phyloP scores from a whole-genome alignment of 2,329 filamentous ascomycete genomes.

The Cladophialophora bantiana region DNA sequence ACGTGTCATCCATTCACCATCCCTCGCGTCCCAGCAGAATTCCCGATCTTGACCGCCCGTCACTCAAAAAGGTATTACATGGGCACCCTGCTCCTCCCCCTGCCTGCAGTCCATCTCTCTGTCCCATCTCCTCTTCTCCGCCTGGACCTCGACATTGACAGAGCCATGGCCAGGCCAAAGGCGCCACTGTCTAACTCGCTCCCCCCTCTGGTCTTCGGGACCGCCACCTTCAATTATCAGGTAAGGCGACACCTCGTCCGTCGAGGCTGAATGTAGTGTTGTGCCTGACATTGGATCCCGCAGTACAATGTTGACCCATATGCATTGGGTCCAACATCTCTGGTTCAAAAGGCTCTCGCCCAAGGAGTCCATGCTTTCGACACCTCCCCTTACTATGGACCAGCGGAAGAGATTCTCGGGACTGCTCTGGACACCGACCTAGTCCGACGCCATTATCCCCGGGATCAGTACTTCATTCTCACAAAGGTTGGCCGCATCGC shows the following conservation, averaged over 20 bases:
- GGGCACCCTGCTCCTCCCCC: not conserved
- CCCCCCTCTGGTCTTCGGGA: constrained; percentile 57
- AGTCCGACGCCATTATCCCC: constrained; percentile 59
- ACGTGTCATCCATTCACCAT: not conserved
- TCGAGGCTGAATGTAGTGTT: constrained; percentile 47
- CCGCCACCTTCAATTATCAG: constrained; percentile 58
- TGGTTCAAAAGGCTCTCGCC: constrained; percentile 56
- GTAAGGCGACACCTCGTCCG: constrained; percentile 39
- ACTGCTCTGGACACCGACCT: constrained; percentile 52
- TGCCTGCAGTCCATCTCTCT: not conserved
- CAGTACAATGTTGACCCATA: constrained; percentile 57
- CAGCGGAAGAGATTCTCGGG: constrained; percentile 60
- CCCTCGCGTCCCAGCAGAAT: constrained; percentile 2
- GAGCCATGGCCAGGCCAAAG: constrained; percentile 28
- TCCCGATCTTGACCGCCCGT: constrained; percentile 7
- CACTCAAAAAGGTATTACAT: constrained; percentile 7
- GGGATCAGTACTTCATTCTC: constrained; percentile 64
- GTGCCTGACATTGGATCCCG: constrained; percentile 54
- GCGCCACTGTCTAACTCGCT: constrained; percentile 49
- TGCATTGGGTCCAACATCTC: constrained; percentile 55
- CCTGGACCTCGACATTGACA: constrained; percentile 7
- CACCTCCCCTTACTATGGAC: constrained; percentile 63
- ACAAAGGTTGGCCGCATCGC: constrained; percentile 69
- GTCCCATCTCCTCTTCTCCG: constrained; percentile 13
- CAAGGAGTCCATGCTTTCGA: constrained; percentile 61